Conservation (phyloP, 1,284 basidiomycete species). For the Cronartium quercuum region DNA sequence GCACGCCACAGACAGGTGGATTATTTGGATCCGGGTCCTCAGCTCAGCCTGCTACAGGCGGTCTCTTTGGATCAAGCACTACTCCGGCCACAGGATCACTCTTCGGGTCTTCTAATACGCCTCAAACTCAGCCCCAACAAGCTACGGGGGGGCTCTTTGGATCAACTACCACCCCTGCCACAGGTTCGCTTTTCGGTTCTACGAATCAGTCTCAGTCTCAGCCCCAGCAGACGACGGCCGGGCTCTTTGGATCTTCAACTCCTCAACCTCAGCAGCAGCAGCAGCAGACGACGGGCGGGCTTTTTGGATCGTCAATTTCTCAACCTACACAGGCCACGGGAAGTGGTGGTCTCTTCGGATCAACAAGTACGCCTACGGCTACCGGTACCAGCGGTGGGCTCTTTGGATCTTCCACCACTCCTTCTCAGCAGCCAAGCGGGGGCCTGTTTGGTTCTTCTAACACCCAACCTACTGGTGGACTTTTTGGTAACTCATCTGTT, state of each 20-base stretch:
- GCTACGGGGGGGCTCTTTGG: constrained; percentile 49
- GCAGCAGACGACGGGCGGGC: constrained; percentile 40
- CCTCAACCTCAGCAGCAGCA: constrained; percentile 31
- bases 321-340: constrained; percentile 26
- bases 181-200: constrained; percentile 49
- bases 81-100: neutral
- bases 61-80: no score
- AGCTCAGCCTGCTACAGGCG: neutral
- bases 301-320: constrained; percentile 1
- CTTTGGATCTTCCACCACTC: neutral
- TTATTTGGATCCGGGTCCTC: neutral
- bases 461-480: neutral
- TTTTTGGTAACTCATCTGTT: neutral
- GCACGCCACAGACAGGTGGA: neutral
- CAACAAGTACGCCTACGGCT: neutral
- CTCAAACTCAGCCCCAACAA: neutral
- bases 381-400: constrained; percentile 33
- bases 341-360: neutral
- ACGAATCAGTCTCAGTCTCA: constrained; percentile 37
- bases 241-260: constrained; percentile 6
- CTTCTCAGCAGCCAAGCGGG: constrained; percentile 6
- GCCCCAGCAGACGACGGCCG: constrained; percentile 39
- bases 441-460: neutral
- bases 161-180: constrained; percentile 8
- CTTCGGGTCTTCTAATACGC: neutral